These are phyloP conservation scores for Magnusiomyces magnusii DNA, from an alignment of 1,139 yeast species.

Conservation along the genomic window DNA sequence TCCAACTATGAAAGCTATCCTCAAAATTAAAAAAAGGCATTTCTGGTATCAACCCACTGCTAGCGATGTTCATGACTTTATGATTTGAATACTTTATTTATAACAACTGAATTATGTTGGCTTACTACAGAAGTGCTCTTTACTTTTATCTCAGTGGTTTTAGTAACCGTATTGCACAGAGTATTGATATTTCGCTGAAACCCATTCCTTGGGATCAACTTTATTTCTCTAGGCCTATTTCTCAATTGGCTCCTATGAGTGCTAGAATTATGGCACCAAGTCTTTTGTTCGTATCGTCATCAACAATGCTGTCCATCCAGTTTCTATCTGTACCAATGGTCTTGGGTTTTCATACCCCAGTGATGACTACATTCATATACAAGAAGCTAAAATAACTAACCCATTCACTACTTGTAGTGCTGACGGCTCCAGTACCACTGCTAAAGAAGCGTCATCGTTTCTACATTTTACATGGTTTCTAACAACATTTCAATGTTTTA, in stretches of 20 bases:
- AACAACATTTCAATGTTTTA: too few species aligned
- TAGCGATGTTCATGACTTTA: not conserved
- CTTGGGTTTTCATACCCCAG: slow-evolving; percentile 56
- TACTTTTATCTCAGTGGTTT: too few species aligned
- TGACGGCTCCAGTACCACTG: slow-evolving; percentile 1
- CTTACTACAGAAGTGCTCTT: too few species aligned
- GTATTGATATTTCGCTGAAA: slow-evolving; percentile 36
- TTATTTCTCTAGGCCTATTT: not conserved
- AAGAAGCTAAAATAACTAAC: not conserved
- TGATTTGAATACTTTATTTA: too few species aligned
- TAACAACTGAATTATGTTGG: too few species aligned
- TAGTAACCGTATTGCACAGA: not conserved
- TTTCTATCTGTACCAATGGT: slow-evolving; percentile 45
- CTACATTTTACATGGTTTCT: too few species aligned
- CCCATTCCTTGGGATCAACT: slow-evolving; percentile 10
- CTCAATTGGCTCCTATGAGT: slow-evolving; percentile 49
- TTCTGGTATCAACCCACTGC: too few species aligned
- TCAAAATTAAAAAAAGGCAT: too few species aligned
- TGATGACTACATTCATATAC: slow-evolving; percentile 30
- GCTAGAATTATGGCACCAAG: slow-evolving; percentile 43
- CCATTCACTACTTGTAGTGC: slow-evolving; percentile 8
- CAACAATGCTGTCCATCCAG: slow-evolving; percentile 56
- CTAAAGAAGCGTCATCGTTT: too few species aligned
- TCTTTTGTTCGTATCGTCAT: slow-evolving; percentile 45
- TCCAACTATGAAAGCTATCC: slow-evolving; percentile 7